Evolutionary conservation across 2,329 filamentous ascomycete species (phyloP), one percentile per base, ranked within the genome.

Genomic region (Tolypocladium endophyticum): DNA sequence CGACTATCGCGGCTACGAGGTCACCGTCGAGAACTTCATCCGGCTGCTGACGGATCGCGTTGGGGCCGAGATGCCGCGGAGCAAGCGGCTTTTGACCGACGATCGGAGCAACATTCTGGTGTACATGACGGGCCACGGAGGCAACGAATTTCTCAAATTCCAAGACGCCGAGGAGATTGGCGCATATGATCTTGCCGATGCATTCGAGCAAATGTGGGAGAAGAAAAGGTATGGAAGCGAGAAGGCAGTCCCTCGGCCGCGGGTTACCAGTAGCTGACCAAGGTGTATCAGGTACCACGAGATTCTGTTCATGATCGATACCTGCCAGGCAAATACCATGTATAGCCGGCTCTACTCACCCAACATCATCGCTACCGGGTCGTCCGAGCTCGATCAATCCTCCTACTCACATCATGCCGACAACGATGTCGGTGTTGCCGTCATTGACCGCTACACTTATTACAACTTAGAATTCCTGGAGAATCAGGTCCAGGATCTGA

Each of bases 181-280:
- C 59, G 92, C 92, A 0, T 97, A 95, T 72, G 94, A 99, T 76
- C 79, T 99, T 60, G 94, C 95, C 6, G 91, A 99, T 74, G 94
- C 94, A 0, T 97, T 99, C 72, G 92, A 95, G 75, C 93, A 99
- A 79, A 99, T 99, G 94, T 97, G 92, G 90, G 94, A 99, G 81
- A 99, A 99, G 85, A 95, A 95, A 79, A 87, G 94, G 79, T 87
- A 73, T n/a, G 72, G 55, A n/a, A 38, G 25, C 18, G n/a, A 20
- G 2, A 30, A 20, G 38, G 8, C n/a, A 23, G 8, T 11, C 50
- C 28, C 23, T 25, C 20, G 30, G 50, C 20, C 18, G 4, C 39
- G 45, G 35, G 23, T 28, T 38, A 28, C 25, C 55, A 20, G 14
- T 23, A 12, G 28, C 3, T 47, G 5, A 50, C 43, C 45, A 2